Conservation (phyloP, 2,329 filamentous ascomycete species). For the Fusarium fujikuroi region DNA sequence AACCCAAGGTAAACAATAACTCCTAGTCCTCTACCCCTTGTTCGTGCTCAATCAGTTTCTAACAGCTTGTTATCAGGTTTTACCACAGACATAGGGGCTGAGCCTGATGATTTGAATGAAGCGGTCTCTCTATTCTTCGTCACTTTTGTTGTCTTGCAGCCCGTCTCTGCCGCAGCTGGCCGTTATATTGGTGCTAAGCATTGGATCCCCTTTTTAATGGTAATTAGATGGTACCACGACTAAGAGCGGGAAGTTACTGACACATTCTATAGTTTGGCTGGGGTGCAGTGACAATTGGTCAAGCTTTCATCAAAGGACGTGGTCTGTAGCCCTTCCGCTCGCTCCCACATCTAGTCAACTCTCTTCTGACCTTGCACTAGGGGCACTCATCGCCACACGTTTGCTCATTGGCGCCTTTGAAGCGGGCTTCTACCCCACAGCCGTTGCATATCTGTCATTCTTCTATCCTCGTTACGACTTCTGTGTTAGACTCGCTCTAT, state of each 20-base stretch:
- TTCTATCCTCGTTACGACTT: constrained; percentile 44
- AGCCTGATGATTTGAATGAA: constrained; percentile 43
- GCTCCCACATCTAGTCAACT: neutral
- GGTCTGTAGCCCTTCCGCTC: constrained; percentile 21
- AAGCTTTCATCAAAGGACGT: constrained; percentile 42
- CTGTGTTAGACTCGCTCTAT: constrained; percentile 42
- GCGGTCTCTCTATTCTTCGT: constrained; percentile 45
- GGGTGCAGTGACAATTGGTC: constrained; percentile 41
- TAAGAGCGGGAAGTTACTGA: constrained; percentile 13
- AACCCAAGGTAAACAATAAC: constrained; percentile 46
- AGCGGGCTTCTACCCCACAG: constrained; percentile 45
- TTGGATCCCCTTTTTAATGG: constrained; percentile 45
- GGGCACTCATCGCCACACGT: constrained; percentile 40
- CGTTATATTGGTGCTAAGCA: constrained; percentile 42
- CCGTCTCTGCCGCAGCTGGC: constrained; percentile 41
- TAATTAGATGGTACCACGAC: constrained; percentile 5
- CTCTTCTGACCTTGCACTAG: constrained; percentile 26
- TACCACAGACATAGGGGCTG: constrained; percentile 42
- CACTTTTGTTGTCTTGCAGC: constrained; percentile 44
- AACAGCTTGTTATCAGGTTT: constrained; percentile 31
- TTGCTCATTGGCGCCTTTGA: constrained; percentile 45
- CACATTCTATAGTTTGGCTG: constrained; percentile 36
- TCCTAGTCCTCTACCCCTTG: neutral
- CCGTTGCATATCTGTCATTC: constrained; percentile 43
- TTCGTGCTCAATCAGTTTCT: neutral